These are phyloP conservation scores for Nemania serpens DNA, from an alignment of 2,329 filamentous ascomycete species.

Conservation along the genomic window DNA sequence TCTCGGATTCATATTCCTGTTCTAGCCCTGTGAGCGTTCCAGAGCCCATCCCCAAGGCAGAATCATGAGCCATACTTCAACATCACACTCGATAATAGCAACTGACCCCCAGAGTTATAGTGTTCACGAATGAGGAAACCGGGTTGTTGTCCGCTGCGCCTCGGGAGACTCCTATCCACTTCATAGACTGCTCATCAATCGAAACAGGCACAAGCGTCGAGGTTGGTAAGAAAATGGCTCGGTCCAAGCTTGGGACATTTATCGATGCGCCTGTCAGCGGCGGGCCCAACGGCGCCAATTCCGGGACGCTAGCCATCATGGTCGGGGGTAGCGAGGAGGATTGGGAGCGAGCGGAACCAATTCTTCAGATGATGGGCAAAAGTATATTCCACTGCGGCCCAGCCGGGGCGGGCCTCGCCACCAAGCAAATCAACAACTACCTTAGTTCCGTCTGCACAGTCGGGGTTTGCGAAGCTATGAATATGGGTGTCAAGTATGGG, in stretches of 20 bases:
- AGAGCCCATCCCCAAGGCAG: neutral
- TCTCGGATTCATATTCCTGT: neutral
- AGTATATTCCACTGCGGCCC: conserved; percentile 23
- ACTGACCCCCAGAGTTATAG: neutral
- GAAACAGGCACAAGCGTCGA: conserved; percentile 19
- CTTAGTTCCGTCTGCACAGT: conserved; percentile 21
- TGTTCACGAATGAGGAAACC: conserved; percentile 19
- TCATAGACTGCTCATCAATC: conserved; percentile 25
- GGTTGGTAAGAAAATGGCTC: conserved; percentile 9
- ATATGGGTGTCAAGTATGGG: conserved; percentile 23
- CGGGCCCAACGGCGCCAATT: conserved; percentile 20
- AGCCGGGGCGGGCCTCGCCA: conserved; percentile 13
- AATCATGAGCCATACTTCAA: neutral
- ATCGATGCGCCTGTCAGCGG: conserved; percentile 23
- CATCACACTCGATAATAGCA: neutral
- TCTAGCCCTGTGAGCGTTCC: neutral
- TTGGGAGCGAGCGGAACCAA: conserved; percentile 12
- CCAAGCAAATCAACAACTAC: conserved; percentile 26
- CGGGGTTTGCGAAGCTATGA: conserved; percentile 24
- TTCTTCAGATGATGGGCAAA: conserved; percentile 20
- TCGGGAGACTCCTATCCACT: conserved; percentile 15
- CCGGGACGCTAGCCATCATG: conserved; percentile 18
- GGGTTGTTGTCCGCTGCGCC: conserved; percentile 17
- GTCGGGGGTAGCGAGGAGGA: conserved; percentile 21
- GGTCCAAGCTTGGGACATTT: conserved; percentile 17